Evolutionary conservation across 1,284 basidiomycete species (phyloP), one percentile per base, ranked within the genome.

Genomic region (Irpex rosettiformis): DNA sequence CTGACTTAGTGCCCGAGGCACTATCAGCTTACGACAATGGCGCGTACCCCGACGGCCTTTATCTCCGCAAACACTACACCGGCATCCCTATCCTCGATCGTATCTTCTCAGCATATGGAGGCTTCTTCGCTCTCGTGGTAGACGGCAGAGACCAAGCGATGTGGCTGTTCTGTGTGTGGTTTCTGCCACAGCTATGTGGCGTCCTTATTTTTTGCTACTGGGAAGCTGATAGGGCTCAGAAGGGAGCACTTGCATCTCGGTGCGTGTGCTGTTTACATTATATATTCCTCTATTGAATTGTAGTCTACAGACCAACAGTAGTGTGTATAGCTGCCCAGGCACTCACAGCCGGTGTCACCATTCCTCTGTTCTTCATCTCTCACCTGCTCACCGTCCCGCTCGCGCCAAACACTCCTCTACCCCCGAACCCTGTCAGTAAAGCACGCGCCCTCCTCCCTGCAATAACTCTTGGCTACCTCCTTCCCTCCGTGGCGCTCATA

Each of bases 141-240:
- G 60, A 61, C 18, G 60, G 60, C 3, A 54, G 52, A 8, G 60
- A 61, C 40, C 54, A 53, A 18, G 54, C 57, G 16, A 61, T 54
- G 11, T 43, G 45, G 18, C 13, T 52, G n/a, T 61, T 58, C 52
- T 61, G 60, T 29, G 18, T 61, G 33, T 61, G 60, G 60, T 61
- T 61, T 51, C 18, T 61, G 29, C 60, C 60, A 18, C 60, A 61
- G 51, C 60, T 61, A 2, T 47, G 33, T 29, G 29, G 52, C 7
- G 27, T 61, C 3, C 57, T 61, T 10, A 54, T 57, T 7, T 58
- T 61, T 25, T 28, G 45, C 5, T 58, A 58, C 22, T 61, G 60
- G 60, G 60, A 61, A 45, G 54, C 60, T 22, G 48, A 45, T 3
- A 58, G 60, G 42, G 51, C 24, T 3, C 30, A 27, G 13, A 29